Evolutionary conservation across 2,329 filamentous ascomycete species (phyloP), one percentile per base, ranked within the genome.

Genomic region (Orbilia blumenaviensis): DNA sequence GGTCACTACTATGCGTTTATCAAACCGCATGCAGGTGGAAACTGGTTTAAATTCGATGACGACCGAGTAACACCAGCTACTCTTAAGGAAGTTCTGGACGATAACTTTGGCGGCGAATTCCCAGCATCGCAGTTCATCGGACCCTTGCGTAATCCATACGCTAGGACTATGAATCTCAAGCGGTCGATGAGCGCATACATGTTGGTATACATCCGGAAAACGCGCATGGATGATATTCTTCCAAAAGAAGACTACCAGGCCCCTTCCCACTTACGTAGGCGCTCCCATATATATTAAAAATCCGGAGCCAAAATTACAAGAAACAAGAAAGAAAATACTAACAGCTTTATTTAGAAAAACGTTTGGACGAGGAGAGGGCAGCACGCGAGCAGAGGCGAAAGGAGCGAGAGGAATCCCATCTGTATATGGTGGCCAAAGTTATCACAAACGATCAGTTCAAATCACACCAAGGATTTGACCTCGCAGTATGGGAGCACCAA

Each of bases 1-100:
- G 95, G 95, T 2, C 95, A 99, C 83, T 99, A 99, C 84, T 99
- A 99, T 81, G 95, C 95, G 0, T 99, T 96, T 83, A 85, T 99
- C 80, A 97, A 97, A 82, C 95, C 96, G 0, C 89, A 90, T 72
- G 96, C 96, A 83, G 92, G 97, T 77, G 94, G 95, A 32, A 89
- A 92, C 85, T 99, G 97, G 85, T 98, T 96, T 86, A 95, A 92
- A 81, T 99, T 97, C 80, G 96, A 99, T 80, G 95, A 99, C 79
- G 95, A 99, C 81, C 91, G 94, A 79, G 95, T 99, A 42, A 98
- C 94, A n/a, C 92, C 92, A 78, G 94, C 94, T 0, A 97, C 94
- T 0, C 89, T 91, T 81, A 90, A 92, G 73, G 95, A 99, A 82
- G 94, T 96, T 0, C 84, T 98, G 32, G 95, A 98, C 81, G 96